Percentiles rank a stretch among this genome's conserved stretches.
Evolutionary conservation across 1,139 yeast genomes (phyloP).

Genomic region (Arxiozyma telluris): DNA sequence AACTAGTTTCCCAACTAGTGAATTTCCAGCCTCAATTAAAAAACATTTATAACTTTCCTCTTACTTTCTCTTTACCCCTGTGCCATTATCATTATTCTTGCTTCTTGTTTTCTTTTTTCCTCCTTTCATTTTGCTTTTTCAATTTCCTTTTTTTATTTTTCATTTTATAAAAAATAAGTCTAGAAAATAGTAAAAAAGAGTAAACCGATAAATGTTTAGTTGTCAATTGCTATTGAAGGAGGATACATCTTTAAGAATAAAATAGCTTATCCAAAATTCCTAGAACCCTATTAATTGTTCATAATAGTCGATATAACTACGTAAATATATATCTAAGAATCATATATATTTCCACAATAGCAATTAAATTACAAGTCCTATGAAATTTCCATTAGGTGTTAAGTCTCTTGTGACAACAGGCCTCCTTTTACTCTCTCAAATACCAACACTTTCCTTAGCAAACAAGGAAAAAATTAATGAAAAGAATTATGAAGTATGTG

Average conservation of each 20-base stretch:
- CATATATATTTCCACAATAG: too few relatives aligned
- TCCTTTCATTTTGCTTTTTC: background rate
- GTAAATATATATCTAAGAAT: too few relatives aligned
- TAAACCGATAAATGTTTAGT: background rate
- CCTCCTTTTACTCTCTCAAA: background rate
- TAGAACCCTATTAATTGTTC: background rate
- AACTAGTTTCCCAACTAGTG: background rate
- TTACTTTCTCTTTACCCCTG: background rate
- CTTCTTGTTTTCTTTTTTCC: background rate
- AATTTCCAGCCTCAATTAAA: background rate
- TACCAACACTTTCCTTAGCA: constrained; percentile 28
- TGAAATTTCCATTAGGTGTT: background rate
- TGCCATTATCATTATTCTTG: background rate
- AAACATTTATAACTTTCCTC: background rate
- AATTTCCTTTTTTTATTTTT: too few relatives aligned
- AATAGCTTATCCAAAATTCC: background rate
- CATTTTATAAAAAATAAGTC: background rate
- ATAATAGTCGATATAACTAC: background rate
- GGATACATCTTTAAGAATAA: background rate
- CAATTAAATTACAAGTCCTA: background rate
- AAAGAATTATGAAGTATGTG: constrained; percentile 56
- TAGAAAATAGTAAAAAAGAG: background rate
- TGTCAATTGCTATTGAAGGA: background rate
- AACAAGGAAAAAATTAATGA: constrained; percentile 44
- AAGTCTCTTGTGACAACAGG: background rate